Conservation (phyloP, 768 basidiomycete genomes). For the Agaricus sinodeliciosus region DNA sequence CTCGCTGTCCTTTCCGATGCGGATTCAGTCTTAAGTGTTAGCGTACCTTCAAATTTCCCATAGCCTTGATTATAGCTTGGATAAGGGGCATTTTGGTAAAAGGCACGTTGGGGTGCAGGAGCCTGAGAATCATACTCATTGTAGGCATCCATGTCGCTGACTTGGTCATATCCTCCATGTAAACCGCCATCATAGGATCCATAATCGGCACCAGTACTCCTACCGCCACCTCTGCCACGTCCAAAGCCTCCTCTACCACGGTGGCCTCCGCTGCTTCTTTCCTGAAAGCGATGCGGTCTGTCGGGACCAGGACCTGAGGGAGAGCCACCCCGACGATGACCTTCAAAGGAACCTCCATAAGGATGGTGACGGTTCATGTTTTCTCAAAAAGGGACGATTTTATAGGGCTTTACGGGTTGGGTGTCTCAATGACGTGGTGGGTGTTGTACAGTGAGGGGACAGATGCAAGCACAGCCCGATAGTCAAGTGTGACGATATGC, state of each 20-base stretch:
- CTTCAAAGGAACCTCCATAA: slow-evolving; percentile 65
- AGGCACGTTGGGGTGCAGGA: slow-evolving; percentile 43
- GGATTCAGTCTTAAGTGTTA: slow-evolving; percentile 58
- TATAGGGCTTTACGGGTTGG: slow-evolving; percentile 1
- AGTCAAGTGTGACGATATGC: neutral
- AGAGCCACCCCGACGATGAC: slow-evolving; percentile 52
- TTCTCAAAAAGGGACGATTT: slow-evolving; percentile 20
- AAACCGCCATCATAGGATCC: slow-evolving; percentile 43
- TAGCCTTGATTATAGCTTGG: slow-evolving; percentile 59
- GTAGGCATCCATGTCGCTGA: slow-evolving; percentile 61
- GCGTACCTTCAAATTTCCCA: slow-evolving; percentile 80
- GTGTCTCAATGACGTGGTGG: slow-evolving; percentile 29
- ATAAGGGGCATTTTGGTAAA: slow-evolving; percentile 60
- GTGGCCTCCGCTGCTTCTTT: slow-evolving; percentile 48
- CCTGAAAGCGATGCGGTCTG: slow-evolving; percentile 56
- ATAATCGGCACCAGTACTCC: slow-evolving; percentile 34
- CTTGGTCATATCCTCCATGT: slow-evolving; percentile 32
- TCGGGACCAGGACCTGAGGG: slow-evolving; percentile 66
- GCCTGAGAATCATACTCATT: slow-evolving; percentile 56
- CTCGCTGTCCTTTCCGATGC: slow-evolving; percentile 37
- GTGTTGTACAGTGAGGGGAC: slow-evolving; percentile 5
- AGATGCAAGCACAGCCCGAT: slow-evolving; percentile 9
- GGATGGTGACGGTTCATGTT: slow-evolving; percentile 89
- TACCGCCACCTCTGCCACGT: slow-evolving; percentile 53
- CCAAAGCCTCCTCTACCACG: slow-evolving; percentile 48